Evolutionary conservation across 352 stramenopile genomes (phyloP).

Genomic region (Globisporangium spiculum): DNA sequence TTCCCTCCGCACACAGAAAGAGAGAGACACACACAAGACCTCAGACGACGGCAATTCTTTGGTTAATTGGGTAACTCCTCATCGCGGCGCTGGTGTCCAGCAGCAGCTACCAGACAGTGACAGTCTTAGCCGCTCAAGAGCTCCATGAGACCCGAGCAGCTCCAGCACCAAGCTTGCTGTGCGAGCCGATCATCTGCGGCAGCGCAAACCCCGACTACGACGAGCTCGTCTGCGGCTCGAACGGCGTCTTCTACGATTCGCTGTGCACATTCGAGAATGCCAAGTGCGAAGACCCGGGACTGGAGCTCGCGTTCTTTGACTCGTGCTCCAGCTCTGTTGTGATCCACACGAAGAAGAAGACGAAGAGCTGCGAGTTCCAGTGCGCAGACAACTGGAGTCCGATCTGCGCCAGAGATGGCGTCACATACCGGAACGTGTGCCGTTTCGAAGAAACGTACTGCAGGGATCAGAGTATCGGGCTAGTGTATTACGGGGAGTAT

Average conservation of each 20-base stretch:
- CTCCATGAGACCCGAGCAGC: too few species aligned
- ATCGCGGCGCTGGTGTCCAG: too few species aligned
- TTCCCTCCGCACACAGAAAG: too few species aligned
- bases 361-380: neutral
- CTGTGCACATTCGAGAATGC: neutral
- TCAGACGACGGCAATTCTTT: too few species aligned
- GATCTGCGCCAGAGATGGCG: neutral
- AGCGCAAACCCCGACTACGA: neutral
- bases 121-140: too few species aligned
- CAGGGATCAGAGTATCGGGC: neutral
- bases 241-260: neutral
- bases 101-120: too few species aligned
- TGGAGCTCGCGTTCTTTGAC: neutral
- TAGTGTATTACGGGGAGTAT: neutral
- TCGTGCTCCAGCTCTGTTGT: neutral
- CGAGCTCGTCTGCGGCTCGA: neutral
- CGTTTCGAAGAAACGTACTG: constrained; percentile 1
- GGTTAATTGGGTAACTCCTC: too few species aligned
- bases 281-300: neutral
- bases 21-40: too few species aligned
- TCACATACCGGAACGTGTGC: neutral
- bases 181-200: neutral
- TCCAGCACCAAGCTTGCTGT: neutral
- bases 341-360: neutral
- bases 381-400: neutral